Base-by-base conservation (phyloP, 1,284 basidiomycete genomes). In the Coniophora puteana region DNA sequence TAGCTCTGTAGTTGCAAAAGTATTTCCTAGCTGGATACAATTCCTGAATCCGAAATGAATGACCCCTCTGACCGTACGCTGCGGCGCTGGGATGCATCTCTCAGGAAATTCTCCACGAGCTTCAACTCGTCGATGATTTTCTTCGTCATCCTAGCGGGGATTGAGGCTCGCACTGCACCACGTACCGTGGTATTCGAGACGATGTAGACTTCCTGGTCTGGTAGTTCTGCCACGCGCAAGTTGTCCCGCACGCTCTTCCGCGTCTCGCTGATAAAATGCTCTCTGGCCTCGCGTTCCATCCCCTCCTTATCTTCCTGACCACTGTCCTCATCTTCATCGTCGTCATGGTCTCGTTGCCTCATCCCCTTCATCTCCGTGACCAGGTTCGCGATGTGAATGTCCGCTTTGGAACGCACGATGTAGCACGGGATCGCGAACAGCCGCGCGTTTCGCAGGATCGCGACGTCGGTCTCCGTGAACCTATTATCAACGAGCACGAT, bases 51-150 rank as follows among this genome's bases (percentile, higher is more conserved):
- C n/a, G n/a, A n/a, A n/a, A n/a, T n/a, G n/a, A n/a, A n/a, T n/a
- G n/a, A n/a, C n/a, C n/a, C n/a, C n/a, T n/a, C n/a, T n/a, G n/a
- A n/a, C n/a, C n/a, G n/a, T n/a, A n/a, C 29, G 29, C 29, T 18
- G n/a, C n/a, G n/a, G n/a, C n/a, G n/a, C n/a, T 48, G 11, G 25
- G 23, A 21, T 48, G 46, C 46, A 16, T 48, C 45, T 24, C 26
- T 38, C 8, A 43, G 36, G 21, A 48, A 27, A 25, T 52, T 47
- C 20, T 35, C 47, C 13, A 51, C 41, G 7, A 53, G 37, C 5
- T 52, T 43, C 14, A 47, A 32, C 30, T 57, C 55, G 35, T 57
- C 55, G 16, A 57, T 48, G 8, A 47, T 39, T 20, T 46, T 44
- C 32, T 41, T 42, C 16, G 40, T 4, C 24, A 41, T 44, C 28